Base-by-base conservation (phyloP, 2,329 filamentous ascomycete genomes). In the Elsinoe arachidis region DNA sequence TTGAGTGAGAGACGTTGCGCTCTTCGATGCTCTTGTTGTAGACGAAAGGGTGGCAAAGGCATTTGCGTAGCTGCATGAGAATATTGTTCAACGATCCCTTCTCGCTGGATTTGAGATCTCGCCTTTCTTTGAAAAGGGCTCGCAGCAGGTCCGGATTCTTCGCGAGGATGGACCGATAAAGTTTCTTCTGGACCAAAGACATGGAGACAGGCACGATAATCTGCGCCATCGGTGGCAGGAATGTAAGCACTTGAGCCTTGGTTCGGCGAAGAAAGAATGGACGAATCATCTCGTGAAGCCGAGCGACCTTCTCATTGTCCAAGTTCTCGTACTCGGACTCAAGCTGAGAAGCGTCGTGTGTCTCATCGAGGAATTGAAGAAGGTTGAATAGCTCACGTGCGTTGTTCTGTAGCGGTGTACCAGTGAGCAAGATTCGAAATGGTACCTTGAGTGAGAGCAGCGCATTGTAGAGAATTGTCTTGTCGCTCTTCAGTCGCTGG, bases 131-230 rank as follows among this genome's bases (percentile, higher is more conserved):
- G 65, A 97, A 91, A 46, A 99, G 90, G 0, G 91, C 83, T 63
- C 86, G 86, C 67, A 99, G 91, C 7, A 99, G 79, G 55, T 95
- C 82, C 0, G 91, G 87, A 60, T 95, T 96, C 70, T 95, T 93
- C 12, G 88, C 83, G 65, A 99, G 81, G 64, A 99, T 96, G 1
- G 88, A 95, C 68, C 91, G 93, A 74, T 93, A 96, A 0, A 99
- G 79, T 68, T 90, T 93, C 75, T 96, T 93, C 69, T 99, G 95
- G 11, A 99, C 77, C 12, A 90, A 78, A 1, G 88, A 91, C 91
- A 97, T 96, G 2, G 88, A 91, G n/a, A 99, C 85, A 0, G 93
- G 93, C 3, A 99, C 75, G 61, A 99, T 97, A 64, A 99, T 90
- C 66, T 97, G 92, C 1, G 88, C 86, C 82, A 99, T 90, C 0